Evolutionary conservation across 2,329 filamentous ascomycete genomes (phyloP).

Genomic region (Exophiala xenobiotica): DNA sequence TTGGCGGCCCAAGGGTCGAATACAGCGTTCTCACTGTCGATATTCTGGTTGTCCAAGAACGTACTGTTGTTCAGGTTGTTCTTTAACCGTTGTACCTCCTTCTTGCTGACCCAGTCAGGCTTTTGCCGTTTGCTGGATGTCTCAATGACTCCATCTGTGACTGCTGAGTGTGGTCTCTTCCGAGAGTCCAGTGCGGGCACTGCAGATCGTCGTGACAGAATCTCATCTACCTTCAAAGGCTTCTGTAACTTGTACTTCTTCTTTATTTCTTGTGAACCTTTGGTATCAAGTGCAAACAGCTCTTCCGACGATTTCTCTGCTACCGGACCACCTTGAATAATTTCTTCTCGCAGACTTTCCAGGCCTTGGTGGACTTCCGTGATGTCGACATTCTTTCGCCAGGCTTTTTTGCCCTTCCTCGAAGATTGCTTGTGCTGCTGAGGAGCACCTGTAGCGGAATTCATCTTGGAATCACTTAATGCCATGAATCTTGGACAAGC

Average conservation of each 20-base stretch:
- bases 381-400: constrained; percentile 97
- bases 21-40: constrained; percentile 52
- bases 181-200: constrained; percentile 74
- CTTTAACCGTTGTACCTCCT: constrained; percentile 76
- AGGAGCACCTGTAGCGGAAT: constrained; percentile 11
- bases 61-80: constrained; percentile 38
- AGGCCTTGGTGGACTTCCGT: constrained; percentile 81
- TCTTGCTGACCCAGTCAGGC: constrained; percentile 76
- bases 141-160: constrained; percentile 70
- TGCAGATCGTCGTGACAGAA: constrained; percentile 78
- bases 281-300: constrained; percentile 79
- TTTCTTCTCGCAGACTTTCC: constrained; percentile 79
- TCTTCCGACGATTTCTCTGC: constrained; percentile 78
- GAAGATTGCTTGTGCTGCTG: constrained; percentile 64
- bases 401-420: constrained; percentile 96
- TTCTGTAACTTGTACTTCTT: constrained; percentile 70
- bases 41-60: constrained; percentile 38
- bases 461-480: background rate
- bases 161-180: constrained; percentile 71
- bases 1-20: constrained; percentile 78
- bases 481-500: no score
- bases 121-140: constrained; percentile 69
- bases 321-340: constrained; percentile 85
- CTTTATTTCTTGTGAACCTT: constrained; percentile 66
- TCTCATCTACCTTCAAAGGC: constrained; percentile 84